Base-by-base conservation (phyloP, 805 yeast species). In the Metschnikowia vanudenii region DNA sequence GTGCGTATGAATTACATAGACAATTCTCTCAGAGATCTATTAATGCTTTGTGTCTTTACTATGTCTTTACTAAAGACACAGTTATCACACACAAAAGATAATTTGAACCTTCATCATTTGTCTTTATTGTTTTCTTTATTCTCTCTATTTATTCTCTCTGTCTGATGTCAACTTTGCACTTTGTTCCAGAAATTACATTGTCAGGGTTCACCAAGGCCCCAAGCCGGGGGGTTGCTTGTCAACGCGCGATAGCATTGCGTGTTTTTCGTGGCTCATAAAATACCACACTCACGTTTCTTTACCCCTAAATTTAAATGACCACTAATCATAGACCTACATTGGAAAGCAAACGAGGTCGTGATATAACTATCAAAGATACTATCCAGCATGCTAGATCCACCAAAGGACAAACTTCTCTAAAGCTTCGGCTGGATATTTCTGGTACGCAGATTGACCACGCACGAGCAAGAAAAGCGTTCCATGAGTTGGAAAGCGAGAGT, bases 321-420 rank as follows among this genome's bases (percentile, higher is more conserved):
- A 66, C 74, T 7, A 71, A 71, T 49, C 75, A 71, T 49, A 58
- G 75, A 40, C 76, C 76, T 8, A 68, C 74, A 5, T 57, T 71
- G 30, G 76, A 71, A 46, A 66, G 69, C 39, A 71, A 71, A 49
- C 55, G 67, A 35, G 75, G 76, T 4, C 64, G 66, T 46, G 60
- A 53, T 17, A 49, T 58, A 14, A 45, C 51, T 1, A 68, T 70
- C n/a, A 51, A 50, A 10, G 65, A 69, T 47, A 55, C 68, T 34
- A 69, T 71, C n/a, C 53, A 58, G 8, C 76, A 71, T 54, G 51
- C 73, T 1, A 55, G 75, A 31, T 50, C 62, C 1, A 52, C 61
- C 18, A 61, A 65, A 2, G 70, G 63, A 31, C 74, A 70, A 43
- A 58, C 64, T 2, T 43, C 45, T 13, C 50, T 71, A 43, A 71